Percentiles rank a stretch among this genome's conserved stretches.
These are phyloP conservation scores for Lolium multiflorum DNA, from an alignment of 176 grass and related monocot species.

Conservation along the genomic window DNA sequence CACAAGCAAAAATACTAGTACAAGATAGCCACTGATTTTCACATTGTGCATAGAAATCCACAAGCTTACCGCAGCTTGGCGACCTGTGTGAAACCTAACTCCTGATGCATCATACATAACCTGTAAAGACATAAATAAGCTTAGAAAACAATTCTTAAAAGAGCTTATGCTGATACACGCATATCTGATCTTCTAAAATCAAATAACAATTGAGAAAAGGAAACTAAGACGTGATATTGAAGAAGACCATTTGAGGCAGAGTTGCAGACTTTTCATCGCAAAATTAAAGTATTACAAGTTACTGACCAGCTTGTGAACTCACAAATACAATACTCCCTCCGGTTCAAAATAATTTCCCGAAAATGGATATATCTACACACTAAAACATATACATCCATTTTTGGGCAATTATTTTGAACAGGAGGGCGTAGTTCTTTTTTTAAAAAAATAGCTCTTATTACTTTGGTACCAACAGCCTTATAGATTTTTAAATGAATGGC, in stretches of 20 bases:
- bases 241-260: not conserved
- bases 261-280: not conserved
- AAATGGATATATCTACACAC: too few relatives aligned
- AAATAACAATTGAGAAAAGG: constrained; percentile 29
- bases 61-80: constrained; percentile 90
- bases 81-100: constrained; percentile 89
- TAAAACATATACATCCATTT: too few relatives aligned
- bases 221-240: not conserved
- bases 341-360: too few relatives aligned
- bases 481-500: not conserved
- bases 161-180: not conserved
- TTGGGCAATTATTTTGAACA: too few relatives aligned
- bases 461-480: constrained; percentile 13
- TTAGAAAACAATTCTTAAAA: constrained; percentile 11
- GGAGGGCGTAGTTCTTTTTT: too few relatives aligned
- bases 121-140: constrained; percentile 46
- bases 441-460: not conserved
- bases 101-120: constrained; percentile 99
- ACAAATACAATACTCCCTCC: too few relatives aligned
- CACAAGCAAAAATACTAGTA: not conserved
- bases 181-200: constrained; percentile 4
- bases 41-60: constrained; percentile 1
- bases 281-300: constrained; percentile 1
- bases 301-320: too few relatives aligned
- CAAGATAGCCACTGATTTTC: not conserved